These are phyloP conservation scores for Phytophthora podocarpi DNA, from an alignment of 352 stramenopile species.

Conservation along the genomic window DNA sequence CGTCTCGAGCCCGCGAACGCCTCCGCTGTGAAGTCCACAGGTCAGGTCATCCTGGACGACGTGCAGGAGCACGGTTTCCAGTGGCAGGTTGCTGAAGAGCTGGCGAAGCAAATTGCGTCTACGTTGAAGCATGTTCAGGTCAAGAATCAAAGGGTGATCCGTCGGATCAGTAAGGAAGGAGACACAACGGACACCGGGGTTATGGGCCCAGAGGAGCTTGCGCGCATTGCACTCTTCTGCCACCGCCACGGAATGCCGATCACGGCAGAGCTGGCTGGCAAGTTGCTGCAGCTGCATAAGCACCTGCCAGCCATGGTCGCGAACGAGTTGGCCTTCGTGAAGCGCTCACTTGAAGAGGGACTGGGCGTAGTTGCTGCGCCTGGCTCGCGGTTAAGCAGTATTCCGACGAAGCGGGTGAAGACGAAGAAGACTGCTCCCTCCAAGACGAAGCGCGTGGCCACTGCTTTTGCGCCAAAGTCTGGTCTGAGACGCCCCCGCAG, in stretches of 20 bases:
- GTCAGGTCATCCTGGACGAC: conserved; percentile 57
- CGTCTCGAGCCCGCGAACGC: conserved; percentile 46
- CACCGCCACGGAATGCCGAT: conserved; percentile 59
- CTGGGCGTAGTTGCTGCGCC: conserved; percentile 23
- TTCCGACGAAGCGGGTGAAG: conserved; percentile 8
- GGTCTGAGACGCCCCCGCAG: conserved; percentile 13
- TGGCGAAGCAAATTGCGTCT: conserved; percentile 34
- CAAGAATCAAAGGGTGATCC: conserved; percentile 21
- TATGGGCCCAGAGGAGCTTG: conserved; percentile 55
- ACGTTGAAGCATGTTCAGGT: conserved; percentile 27
- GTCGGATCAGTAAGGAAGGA: conserved; percentile 27
- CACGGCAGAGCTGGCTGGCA: conserved; percentile 36
- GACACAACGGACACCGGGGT: neutral
- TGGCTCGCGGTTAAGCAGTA: conserved; percentile 4
- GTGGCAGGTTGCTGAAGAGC: conserved; percentile 21
- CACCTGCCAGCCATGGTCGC: conserved; percentile 39
- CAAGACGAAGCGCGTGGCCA: conserved; percentile 14
- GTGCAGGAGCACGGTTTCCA: conserved; percentile 59
- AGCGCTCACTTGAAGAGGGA: conserved; percentile 36
- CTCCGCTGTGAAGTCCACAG: conserved; percentile 36
- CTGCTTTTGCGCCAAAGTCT: conserved; percentile 6
- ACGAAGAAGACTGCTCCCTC: conserved; percentile 17
- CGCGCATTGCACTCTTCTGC: conserved; percentile 57
- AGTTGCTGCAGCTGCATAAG: conserved; percentile 49
- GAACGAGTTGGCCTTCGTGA: conserved; percentile 57